Percentiles rank a stretch among this genome's conserved stretches.
Conservation (phyloP, 2,329 filamentous ascomycete species). For the Colletotrichum scovillei region DNA sequence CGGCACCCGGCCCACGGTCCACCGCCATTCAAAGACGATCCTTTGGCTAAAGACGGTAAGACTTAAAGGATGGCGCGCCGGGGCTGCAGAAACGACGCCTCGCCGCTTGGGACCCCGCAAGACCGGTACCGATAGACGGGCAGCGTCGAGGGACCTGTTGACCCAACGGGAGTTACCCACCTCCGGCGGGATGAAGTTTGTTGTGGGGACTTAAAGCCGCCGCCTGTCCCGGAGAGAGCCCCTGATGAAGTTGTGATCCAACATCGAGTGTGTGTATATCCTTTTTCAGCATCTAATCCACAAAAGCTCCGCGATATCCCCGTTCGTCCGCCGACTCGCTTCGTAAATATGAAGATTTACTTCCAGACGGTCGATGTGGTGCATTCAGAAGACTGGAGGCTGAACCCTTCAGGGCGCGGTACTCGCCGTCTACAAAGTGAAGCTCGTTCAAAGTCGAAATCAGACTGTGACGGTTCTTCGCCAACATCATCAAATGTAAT, state of each 20-base stretch:
- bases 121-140: background rate
- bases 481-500: background rate
- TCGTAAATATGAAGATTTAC: background rate
- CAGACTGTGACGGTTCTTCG: background rate
- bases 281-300: background rate
- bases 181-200: background rate
- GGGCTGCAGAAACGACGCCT: background rate
- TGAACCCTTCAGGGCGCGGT: background rate
- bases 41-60: too few species aligned
- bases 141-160: background rate
- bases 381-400: background rate
- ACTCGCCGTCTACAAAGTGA: background rate
- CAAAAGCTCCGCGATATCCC: background rate
- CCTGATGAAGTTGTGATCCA: too few species aligned
- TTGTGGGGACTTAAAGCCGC: background rate
- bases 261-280: too few species aligned
- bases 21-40: background rate
- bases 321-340: background rate
- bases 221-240: too few species aligned
- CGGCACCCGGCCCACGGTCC: too few species aligned
- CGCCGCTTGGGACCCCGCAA: background rate
- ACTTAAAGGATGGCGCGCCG: background rate
- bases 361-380: background rate
- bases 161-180: background rate
- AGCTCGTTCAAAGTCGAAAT: background rate